These are phyloP conservation scores for Seminavis robusta DNA, from an alignment of 108 stramenopile genomes.

Conservation along the genomic window DNA sequence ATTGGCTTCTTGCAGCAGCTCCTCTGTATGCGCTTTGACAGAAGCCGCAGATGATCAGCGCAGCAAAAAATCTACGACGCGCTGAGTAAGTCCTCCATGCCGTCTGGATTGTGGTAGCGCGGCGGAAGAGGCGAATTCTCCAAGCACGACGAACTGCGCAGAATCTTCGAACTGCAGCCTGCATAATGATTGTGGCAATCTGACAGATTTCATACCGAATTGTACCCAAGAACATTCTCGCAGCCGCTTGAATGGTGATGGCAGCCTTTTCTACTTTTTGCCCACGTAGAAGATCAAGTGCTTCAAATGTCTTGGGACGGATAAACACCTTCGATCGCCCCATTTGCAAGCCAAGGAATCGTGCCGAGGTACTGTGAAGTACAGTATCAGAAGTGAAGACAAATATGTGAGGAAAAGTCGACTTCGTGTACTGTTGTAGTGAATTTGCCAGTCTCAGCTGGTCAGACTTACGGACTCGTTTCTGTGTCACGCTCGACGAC, in stretches of 20 bases:
- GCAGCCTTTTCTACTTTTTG: conserved; percentile 38
- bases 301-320: conserved; percentile 69
- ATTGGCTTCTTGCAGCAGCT: conserved; percentile 29
- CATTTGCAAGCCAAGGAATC: conserved; percentile 74
- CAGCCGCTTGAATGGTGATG: conserved; percentile 46
- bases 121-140: too few relatives aligned
- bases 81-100: conserved; percentile 35
- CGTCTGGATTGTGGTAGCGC: too few relatives aligned
- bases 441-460: too few relatives aligned
- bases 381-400: not conserved
- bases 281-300: conserved; percentile 67
- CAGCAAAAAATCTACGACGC: conserved; percentile 26
- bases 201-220: conserved; percentile 2
- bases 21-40: conserved; percentile 55
- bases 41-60: conserved; percentile 39
- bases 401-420: not conserved
- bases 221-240: conserved; percentile 21
- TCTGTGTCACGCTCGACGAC: too few relatives aligned
- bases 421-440: too few relatives aligned
- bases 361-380: conserved; percentile 6
- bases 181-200: conserved; percentile 7
- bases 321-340: conserved; percentile 88
- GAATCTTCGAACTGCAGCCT: conserved; percentile 1
- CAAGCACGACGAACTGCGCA: not conserved
- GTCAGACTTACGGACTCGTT: too few relatives aligned